Percentiles rank a stretch among this genome's conserved stretches.
These are phyloP conservation scores for Geosmithia morbida DNA, from an alignment of 2,329 filamentous ascomycete species.

Conservation along the genomic window DNA sequence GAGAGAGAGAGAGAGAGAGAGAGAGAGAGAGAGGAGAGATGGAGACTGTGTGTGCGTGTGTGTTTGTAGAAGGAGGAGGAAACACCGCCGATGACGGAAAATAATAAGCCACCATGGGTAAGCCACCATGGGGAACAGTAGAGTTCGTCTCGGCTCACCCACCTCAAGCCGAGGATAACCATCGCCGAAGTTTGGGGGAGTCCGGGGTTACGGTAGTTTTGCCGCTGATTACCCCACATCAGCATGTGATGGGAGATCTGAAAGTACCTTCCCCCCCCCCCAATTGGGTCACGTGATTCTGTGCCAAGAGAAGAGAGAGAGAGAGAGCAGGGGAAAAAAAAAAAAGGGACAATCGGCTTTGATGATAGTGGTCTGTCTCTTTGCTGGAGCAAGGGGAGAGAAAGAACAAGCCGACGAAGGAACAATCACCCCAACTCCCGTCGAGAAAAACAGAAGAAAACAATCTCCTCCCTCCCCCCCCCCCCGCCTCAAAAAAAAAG, in stretches of 20 bases:
- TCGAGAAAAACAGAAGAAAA: no score
- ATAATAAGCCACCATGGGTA: no score
- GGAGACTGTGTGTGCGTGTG: background rate
- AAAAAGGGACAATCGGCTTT: background rate
- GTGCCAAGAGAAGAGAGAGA: no score
- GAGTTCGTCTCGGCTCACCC: background rate
- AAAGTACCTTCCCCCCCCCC: background rate
- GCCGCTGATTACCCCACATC: background rate
- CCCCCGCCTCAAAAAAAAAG: no score
- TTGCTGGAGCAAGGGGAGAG: no score
- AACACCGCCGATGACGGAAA: no score
- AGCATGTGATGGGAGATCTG: background rate
- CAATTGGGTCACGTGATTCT: conserved; percentile 1
- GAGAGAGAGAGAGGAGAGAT: background rate
- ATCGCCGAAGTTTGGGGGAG: background rate
- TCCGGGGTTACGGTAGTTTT: background rate
- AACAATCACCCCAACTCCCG: no score
- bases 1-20: background rate
- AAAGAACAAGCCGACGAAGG: no score
- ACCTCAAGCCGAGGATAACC: conserved; percentile 11
- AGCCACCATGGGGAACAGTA: no score
- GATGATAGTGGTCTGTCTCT: no score
- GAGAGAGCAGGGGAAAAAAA: no score
- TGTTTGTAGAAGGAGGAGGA: background rate
- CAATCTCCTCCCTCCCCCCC: no score